phyloP scores from a whole-genome alignment of 148 eudicot genomes.

The Camellia sinensis region DNA sequence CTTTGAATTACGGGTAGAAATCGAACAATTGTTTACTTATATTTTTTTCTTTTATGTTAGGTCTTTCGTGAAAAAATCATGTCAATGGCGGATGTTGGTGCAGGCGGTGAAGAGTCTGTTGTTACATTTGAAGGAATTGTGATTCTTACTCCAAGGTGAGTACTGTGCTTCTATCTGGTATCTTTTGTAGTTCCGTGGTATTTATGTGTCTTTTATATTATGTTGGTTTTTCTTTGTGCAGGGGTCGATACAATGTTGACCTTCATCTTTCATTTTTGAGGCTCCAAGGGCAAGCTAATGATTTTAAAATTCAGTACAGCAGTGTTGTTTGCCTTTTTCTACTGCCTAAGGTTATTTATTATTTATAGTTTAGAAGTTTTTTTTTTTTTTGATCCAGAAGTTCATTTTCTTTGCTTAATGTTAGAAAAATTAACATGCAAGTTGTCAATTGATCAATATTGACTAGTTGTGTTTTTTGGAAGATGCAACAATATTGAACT shows the following conservation, averaged over 20 bases:
- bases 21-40: background rate
- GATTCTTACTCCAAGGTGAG: conserved; percentile 91
- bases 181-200: background rate
- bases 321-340: conserved; percentile 88
- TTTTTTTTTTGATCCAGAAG: background rate
- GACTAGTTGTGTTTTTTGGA: conserved; percentile 1
- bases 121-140: conserved; percentile 89
- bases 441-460: background rate
- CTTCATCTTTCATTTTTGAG: conserved; percentile 90
- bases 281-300: conserved; percentile 95
- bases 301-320: conserved; percentile 95
- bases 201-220: background rate
- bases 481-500: background rate
- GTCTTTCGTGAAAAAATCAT: conserved; percentile 85
- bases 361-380: background rate
- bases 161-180: background rate
- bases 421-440: too few species aligned
- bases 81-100: conserved; percentile 91
- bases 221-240: conserved; percentile 25
- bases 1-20: conserved; percentile 5
- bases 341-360: conserved; percentile 75
- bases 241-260: conserved; percentile 93
- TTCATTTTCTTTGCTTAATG: background rate
- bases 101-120: conserved; percentile 91
- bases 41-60: conserved; percentile 31